These are phyloP conservation scores for Cicer chorassanicum DNA, from an alignment of 306 rosid genomes.

Conservation along the genomic window DNA sequence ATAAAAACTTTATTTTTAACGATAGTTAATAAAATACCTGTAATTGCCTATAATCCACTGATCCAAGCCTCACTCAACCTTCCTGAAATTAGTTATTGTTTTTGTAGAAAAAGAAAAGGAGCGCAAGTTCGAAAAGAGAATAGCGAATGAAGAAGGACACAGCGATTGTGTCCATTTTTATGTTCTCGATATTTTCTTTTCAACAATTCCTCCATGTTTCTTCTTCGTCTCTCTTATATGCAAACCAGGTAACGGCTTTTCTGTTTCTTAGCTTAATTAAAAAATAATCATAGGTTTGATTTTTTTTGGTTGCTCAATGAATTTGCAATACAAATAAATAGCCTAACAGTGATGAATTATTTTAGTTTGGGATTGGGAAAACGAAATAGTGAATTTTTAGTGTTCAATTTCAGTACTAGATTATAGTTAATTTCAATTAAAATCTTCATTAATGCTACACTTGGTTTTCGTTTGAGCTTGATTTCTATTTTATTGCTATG, in stretches of 20 bases:
- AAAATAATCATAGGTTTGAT: neutral
- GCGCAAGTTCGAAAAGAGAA: slow-evolving; percentile 18
- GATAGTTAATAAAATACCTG: no score
- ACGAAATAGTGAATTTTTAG: slow-evolving; percentile 27
- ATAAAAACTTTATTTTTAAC: no score
- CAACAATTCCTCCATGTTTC: slow-evolving; percentile 41
- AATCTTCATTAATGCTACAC: slow-evolving; percentile 1
- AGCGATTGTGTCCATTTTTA: slow-evolving; percentile 40
- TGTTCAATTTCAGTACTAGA: slow-evolving; percentile 25
- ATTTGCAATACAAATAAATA: slow-evolving; percentile 9
- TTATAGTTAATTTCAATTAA: neutral
- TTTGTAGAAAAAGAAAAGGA: slow-evolving; percentile 16
- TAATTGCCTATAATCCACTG: no score
- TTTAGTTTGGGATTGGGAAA: slow-evolving; percentile 23
- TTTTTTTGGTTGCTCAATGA: slow-evolving; percentile 14
- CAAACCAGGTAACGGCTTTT: slow-evolving; percentile 44
- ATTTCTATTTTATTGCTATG: slow-evolving; percentile 17
- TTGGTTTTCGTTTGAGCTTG: slow-evolving; percentile 11
- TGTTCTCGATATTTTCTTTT: slow-evolving; percentile 44
- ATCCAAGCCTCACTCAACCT: no score
- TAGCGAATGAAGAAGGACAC: slow-evolving; percentile 54
- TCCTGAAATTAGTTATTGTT: neutral
- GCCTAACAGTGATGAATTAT: neutral
- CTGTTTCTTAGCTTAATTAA: slow-evolving; percentile 34
- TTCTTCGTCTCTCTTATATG: slow-evolving; percentile 52